A percentile compares a stretch with the other conserved stretches of the same genome.
phyloP scores from a whole-genome alignment of 208 protist species.

The Phytomonas serpens region DNA sequence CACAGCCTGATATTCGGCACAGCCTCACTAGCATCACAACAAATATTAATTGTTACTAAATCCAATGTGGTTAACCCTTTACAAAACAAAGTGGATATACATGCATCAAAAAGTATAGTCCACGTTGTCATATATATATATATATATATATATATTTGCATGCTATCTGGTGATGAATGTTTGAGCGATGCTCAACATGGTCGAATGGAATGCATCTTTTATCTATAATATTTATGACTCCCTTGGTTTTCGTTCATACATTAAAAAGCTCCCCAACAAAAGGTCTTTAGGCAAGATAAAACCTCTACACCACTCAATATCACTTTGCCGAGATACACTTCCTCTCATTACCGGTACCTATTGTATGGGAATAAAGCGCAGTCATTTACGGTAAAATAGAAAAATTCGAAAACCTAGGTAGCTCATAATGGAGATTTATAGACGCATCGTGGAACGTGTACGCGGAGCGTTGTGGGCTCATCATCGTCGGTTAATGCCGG shows the following conservation, averaged over 20 bases:
- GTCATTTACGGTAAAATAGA: not conserved
- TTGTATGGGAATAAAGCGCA: not conserved
- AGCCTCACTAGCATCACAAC: not conserved
- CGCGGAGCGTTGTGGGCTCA: constrained; percentile 88
- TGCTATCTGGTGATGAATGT: not conserved
- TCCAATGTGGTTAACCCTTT: not conserved
- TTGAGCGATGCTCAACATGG: not conserved
- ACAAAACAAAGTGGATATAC: not conserved
- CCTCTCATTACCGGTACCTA: not conserved
- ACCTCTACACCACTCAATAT: not conserved
- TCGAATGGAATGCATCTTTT: not conserved
- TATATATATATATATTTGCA: not conserved
- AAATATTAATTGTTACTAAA: not conserved
- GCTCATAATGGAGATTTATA: constrained; percentile 81
- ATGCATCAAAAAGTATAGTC: not conserved
- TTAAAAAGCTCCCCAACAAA: not conserved
- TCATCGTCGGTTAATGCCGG: constrained; percentile 85
- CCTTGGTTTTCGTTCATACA: not conserved
- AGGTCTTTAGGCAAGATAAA: not conserved
- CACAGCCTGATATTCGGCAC: constrained; percentile 7
- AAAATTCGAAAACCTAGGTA: not conserved
- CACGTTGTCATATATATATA: not conserved
- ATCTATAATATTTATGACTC: not conserved
- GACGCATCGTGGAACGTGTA: constrained; percentile 83
- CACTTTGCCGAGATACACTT: not conserved